phyloP scores from a whole-genome alignment of 495 filamentous ascomycete species.

The Astrothelium macrocarpum region DNA sequence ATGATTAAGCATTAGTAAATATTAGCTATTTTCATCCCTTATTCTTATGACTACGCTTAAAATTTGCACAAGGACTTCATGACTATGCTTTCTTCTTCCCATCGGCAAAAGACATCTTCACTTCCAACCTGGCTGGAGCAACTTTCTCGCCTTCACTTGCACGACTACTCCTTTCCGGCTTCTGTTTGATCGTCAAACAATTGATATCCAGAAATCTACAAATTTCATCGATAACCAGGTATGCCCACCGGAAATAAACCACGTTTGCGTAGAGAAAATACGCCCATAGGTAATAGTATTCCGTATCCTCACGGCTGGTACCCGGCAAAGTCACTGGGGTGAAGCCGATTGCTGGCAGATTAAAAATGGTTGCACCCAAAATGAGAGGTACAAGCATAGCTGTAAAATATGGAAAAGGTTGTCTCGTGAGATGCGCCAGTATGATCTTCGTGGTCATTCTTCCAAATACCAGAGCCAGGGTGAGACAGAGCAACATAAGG shows the following conservation, averaged over 20 bases:
- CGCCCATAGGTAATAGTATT: constrained; percentile 69
- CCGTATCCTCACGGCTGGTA: constrained; percentile 45
- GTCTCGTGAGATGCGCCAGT: constrained; percentile 82
- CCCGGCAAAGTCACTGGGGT: constrained; percentile 16
- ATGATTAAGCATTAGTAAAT: too few species aligned
- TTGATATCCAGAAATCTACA: constrained; percentile 88
- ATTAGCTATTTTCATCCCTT: too few species aligned
- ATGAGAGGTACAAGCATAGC: constrained; percentile 77
- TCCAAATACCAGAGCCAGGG: constrained; percentile 94
- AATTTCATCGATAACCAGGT: constrained; percentile 81
- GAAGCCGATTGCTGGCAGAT: constrained; percentile 71
- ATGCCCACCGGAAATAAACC: constrained; percentile 86
- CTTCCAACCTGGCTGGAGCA: not conserved
- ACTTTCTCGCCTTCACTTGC: not conserved
- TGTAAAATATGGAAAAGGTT: constrained; percentile 96
- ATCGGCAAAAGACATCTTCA: not conserved
- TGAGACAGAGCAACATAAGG: constrained; percentile 84
- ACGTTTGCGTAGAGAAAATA: constrained; percentile 75
- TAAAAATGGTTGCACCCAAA: constrained; percentile 71
- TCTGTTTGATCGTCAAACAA: constrained; percentile 63
- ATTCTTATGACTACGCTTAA: too few species aligned
- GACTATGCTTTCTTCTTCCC: not conserved
- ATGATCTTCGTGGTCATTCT: constrained; percentile 99
- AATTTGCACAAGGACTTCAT: not conserved
- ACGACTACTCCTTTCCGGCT: not conserved